Conservation (phyloP, 108 stramenopile genomes). For the Poteriospumella lacustris region DNA sequence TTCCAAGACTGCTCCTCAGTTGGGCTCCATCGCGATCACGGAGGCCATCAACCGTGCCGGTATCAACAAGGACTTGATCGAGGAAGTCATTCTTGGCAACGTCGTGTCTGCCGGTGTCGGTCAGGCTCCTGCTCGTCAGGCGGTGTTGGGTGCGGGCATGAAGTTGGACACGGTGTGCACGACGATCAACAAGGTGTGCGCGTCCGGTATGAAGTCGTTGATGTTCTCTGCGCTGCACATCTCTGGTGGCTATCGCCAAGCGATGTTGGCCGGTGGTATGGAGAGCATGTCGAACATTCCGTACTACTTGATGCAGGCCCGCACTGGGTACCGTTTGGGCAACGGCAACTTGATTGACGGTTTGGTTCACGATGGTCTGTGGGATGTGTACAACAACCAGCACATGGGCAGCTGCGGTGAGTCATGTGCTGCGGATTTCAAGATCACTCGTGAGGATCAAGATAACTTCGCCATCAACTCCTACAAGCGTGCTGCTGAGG, state of each 20-base stretch:
- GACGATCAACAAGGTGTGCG: constrained; percentile 91
- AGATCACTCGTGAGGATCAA: constrained; percentile 81
- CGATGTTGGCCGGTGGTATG: constrained; percentile 63
- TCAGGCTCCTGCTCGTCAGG: constrained; percentile 80
- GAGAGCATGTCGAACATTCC: constrained; percentile 95
- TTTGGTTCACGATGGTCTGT: constrained; percentile 82
- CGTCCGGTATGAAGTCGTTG: constrained; percentile 83
- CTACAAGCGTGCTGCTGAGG: constrained; percentile 69
- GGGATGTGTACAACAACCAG: constrained; percentile 88
- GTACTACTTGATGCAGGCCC: constrained; percentile 68
- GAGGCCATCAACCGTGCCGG: constrained; percentile 47
- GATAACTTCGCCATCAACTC: constrained; percentile 77
- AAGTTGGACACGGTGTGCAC: constrained; percentile 46
- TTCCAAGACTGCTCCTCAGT: constrained; percentile 67
- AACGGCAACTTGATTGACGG: constrained; percentile 70
- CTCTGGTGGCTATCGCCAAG: not conserved
- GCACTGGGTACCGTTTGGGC: constrained; percentile 57
- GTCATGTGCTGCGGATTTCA: constrained; percentile 66
- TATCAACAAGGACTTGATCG: constrained; percentile 40
- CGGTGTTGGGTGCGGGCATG: constrained; percentile 59
- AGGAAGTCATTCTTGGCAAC: constrained; percentile 86
- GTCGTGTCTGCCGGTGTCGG: constrained; percentile 89
- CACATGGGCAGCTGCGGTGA: constrained; percentile 97
- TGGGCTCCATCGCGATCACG: constrained; percentile 71
- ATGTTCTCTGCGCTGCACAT: constrained; percentile 27